Evolutionary conservation across 495 filamentous ascomycete genomes (phyloP).

Genomic region (Tuber umbilicatum): DNA sequence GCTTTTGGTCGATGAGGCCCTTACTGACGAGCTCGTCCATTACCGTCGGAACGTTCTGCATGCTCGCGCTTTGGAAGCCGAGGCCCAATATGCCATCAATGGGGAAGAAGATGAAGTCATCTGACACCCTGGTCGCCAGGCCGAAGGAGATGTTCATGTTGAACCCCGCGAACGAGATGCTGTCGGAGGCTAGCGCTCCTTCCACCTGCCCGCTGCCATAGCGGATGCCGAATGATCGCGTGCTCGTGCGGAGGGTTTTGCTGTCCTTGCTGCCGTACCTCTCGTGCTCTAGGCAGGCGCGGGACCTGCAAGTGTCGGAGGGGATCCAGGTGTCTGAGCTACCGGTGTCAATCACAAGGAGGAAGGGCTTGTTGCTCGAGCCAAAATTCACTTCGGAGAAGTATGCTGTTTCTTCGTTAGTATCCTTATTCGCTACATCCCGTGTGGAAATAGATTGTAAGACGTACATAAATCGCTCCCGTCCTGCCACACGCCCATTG

Average conservation of each 20-base stretch:
- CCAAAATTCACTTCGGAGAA: constrained; percentile 64
- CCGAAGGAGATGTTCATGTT: constrained; percentile 60
- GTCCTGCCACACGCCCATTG: constrained; percentile 35
- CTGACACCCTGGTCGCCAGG: constrained; percentile 56
- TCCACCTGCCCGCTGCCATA: constrained; percentile 68
- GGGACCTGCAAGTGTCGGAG: constrained; percentile 55
- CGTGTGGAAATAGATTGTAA: background rate
- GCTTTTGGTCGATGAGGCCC: constrained; percentile 55
- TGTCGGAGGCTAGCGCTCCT: constrained; percentile 59
- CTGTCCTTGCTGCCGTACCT: constrained; percentile 59
- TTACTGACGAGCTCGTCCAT: constrained; percentile 55
- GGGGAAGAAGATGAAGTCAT: constrained; percentile 65
- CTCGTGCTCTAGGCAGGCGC: constrained; percentile 59
- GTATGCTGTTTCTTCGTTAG: constrained; percentile 49
- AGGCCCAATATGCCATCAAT: constrained; percentile 84
- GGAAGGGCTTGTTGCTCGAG: constrained; percentile 55
- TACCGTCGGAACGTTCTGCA: constrained; percentile 52
- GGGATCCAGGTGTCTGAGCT: constrained; percentile 75
- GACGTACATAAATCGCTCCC: constrained; percentile 32
- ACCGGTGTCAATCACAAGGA: constrained; percentile 73
- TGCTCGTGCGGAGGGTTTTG: constrained; percentile 48
- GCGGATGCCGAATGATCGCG: constrained; percentile 52
- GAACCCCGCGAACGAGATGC: constrained; percentile 57
- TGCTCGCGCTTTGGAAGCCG: constrained; percentile 49
- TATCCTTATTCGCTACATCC: constrained; percentile 7